Evolutionary conservation across 2,329 filamentous ascomycete species (phyloP).

Genomic region (Arachnomyces sp.): DNA sequence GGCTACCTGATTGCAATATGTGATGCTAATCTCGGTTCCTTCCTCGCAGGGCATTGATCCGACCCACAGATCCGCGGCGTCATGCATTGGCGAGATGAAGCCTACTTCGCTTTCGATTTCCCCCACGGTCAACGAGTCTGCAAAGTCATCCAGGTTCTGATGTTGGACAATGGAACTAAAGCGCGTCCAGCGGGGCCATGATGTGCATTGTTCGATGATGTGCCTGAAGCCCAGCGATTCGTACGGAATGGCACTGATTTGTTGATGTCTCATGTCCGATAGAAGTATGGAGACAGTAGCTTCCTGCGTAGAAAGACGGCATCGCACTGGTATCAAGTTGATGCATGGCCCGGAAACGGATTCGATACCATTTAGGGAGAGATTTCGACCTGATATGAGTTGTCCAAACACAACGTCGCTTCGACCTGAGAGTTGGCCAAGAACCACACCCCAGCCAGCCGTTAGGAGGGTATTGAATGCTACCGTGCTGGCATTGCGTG

Average conservation of each 20-base stretch:
- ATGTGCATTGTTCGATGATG: slow-evolving; percentile 48
- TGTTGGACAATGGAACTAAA: slow-evolving; percentile 52
- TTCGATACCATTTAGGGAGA: slow-evolving; percentile 29
- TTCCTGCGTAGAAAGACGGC: slow-evolving; percentile 10
- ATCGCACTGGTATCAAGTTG: slow-evolving; percentile 21
- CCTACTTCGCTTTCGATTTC: too few species aligned
- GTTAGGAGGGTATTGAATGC: too few species aligned
- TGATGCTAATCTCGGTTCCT: too few species aligned
- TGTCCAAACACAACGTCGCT: slow-evolving; percentile 53
- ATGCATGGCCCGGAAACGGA: slow-evolving; percentile 21
- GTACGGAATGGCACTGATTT: slow-evolving; percentile 40
- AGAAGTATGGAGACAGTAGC: slow-evolving; percentile 40
- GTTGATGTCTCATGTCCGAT: slow-evolving; percentile 43
- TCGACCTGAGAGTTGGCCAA: slow-evolving; percentile 43
- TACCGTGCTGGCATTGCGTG: too few species aligned
- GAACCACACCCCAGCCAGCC: slow-evolving; percentile 51
- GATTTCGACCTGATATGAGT: slow-evolving; percentile 43
- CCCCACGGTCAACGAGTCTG: too few species aligned
- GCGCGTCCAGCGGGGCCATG: slow-evolving; percentile 48
- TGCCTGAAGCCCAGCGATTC: slow-evolving; percentile 47
- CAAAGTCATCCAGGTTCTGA: slow-evolving; percentile 23
- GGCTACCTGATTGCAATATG: too few species aligned
- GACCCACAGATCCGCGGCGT: too few species aligned
- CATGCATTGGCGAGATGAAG: too few species aligned
- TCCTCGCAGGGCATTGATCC: too few species aligned